Conservation (phyloP, 306 rosid genomes). For the Amphicarpaea edgeworthii region DNA sequence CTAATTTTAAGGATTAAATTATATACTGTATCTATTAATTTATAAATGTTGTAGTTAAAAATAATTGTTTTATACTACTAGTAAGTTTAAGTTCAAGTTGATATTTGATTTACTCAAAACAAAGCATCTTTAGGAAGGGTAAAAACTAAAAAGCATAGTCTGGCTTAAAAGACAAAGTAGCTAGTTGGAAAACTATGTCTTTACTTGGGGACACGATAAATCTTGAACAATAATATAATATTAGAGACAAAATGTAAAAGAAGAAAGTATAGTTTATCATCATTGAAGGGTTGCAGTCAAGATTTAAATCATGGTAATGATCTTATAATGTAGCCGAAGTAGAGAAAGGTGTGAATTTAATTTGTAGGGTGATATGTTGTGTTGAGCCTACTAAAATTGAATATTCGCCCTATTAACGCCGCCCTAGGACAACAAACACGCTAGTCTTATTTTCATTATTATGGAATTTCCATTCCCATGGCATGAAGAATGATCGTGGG, state of each 20-base stretch:
- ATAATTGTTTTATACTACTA: background rate
- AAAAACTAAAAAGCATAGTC: constrained; percentile 5
- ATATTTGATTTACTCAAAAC: background rate
- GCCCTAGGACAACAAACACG: constrained; percentile 25
- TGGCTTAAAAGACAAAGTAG: background rate
- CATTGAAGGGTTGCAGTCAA: constrained; percentile 42
- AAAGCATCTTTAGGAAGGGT: background rate
- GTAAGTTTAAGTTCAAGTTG: too few species aligned
- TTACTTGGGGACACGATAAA: background rate
- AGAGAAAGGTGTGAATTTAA: background rate
- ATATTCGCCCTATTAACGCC: constrained; percentile 30
- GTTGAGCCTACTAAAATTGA: constrained; percentile 24
- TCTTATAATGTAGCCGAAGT: constrained; percentile 17
- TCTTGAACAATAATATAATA: background rate
- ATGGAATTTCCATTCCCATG: constrained; percentile 36
- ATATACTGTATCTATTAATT: background rate
- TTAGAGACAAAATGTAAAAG: constrained; percentile 28
- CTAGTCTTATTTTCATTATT: constrained; percentile 24
- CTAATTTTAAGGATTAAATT: background rate
- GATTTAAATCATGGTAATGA: constrained; percentile 35
- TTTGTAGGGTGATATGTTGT: constrained; percentile 3
- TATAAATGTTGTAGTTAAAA: background rate
- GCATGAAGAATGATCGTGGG: constrained; percentile 29
- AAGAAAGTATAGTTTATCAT: constrained; percentile 39
- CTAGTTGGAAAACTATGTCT: background rate